Percentiles rank a stretch among this genome's conserved stretches.
Conservation (phyloP, 352 stramenopile species). For the Phytophthora boehmeriae region DNA sequence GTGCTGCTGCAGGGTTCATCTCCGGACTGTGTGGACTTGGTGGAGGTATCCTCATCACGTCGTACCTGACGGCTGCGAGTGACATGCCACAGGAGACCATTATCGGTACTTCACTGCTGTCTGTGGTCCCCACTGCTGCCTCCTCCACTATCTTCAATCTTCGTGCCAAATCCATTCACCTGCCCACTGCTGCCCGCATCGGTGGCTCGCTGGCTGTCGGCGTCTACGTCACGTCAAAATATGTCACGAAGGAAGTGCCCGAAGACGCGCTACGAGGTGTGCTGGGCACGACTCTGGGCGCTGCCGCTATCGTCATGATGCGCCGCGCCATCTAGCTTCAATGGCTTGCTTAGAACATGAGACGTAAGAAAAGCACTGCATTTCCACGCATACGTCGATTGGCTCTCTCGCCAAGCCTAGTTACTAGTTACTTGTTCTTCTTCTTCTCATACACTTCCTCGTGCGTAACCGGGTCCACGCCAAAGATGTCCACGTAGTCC, state of each 20-base stretch:
- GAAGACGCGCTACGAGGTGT: constrained; percentile 78
- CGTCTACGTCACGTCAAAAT: constrained; percentile 85
- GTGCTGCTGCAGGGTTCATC: constrained; percentile 80
- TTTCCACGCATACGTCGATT: constrained; percentile 26
- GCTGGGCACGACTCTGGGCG: constrained; percentile 70
- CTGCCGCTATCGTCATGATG: constrained; percentile 84
- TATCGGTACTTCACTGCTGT: constrained; percentile 85
- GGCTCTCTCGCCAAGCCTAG: constrained; percentile 23
- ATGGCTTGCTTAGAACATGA: constrained; percentile 9
- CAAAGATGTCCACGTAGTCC: constrained; percentile 86
- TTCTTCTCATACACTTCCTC: constrained; percentile 86
- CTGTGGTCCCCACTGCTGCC: constrained; percentile 80
- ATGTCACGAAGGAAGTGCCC: constrained; percentile 77
- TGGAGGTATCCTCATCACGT: constrained; percentile 87
- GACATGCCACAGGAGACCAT: constrained; percentile 87
- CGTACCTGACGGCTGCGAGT: constrained; percentile 84
- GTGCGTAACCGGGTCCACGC: constrained; percentile 62
- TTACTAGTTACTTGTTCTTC: constrained; percentile 67
- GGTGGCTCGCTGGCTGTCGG: constrained; percentile 63
- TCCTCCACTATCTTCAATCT: constrained; percentile 86
- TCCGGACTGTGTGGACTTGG: constrained; percentile 83
- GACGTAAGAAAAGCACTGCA: constrained; percentile 24
- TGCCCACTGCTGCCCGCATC: constrained; percentile 72
- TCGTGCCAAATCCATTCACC: constrained; percentile 76
- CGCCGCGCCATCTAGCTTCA: constrained; percentile 62